Base-by-base conservation (phyloP, 257 asterid genomes). In the Solanum rostratum region DNA sequence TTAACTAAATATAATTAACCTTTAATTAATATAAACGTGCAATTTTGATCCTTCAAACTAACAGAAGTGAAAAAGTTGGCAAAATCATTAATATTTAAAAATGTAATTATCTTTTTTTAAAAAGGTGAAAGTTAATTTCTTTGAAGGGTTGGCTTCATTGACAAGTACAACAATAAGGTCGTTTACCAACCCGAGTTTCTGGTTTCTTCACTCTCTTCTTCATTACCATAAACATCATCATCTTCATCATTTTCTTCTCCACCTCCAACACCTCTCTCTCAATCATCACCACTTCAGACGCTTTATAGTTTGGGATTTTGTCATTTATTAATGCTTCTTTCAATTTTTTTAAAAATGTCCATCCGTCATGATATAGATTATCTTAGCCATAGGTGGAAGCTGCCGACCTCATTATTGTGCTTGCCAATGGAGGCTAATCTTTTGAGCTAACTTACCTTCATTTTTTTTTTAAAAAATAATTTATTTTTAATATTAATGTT, bases 271-370 rank as follows among this genome's bases (percentile, higher is more conserved):
- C 18, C 54, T 43, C 49, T 43, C 49, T 9, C 10, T 43, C 49
- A 43, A 43, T 9, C 49, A 8, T 43, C 49, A 43, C 87, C 50
- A 73, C 54, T 66, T 16, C 54, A 46, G 30, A 91, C 91, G 2
- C 79, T 90, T 22, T 93, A 93, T 68, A 55, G 65, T 30, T 93
- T 87, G 0, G 93, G 94, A 0, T 86, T 91, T 10, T 93, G 93
- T 70, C 92, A 0, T 84, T 80, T 37, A 45, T 91, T 69, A 93
- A 91, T 49, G 93, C 90, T 22, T 62, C 93, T 33, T 93, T 91
- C 79, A 87, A 91, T 8, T 91, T 94, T 49, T 88, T 93, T 92
- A 90, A 90, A 89, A 91, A 91, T 55, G 94, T 94, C 1, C 86
- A 93, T 50, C 5, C 54, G 6, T 50, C 86, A 68, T 20, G 97